Base-by-base conservation (phyloP, 2,329 filamentous ascomycete genomes). In the Ascochyta viciae-villosae region DNA sequence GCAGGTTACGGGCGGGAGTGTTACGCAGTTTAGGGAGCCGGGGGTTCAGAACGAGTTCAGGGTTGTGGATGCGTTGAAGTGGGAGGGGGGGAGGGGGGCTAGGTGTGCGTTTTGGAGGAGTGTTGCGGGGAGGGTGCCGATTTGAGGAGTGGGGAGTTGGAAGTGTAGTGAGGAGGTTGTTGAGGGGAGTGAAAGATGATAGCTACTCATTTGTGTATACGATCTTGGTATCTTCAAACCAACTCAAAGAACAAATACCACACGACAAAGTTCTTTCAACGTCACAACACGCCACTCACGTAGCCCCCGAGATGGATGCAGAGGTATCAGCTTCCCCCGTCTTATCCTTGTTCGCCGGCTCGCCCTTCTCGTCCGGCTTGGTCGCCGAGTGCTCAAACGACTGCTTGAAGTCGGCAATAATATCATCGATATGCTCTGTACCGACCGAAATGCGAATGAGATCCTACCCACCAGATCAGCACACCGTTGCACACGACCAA, bases 381-480 rank as follows among this genome's bases (percentile, higher is more conserved):
- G 79, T 81, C 1, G 77, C 77, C 6, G 79, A 72, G 24, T 85
- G 83, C 72, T 86, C 84, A 78, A 97, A 96, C 0, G 91, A 90
- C 81, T 96, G 93, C 77, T 94, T 89, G 74, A 98, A 97, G 78
- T 98, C 94, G 67, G 88, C 89, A 72, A 96, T 95, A 70, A 98
- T 97, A 72, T 98, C 94, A 80, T 96, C 93, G 74, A 98, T 96
- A 76, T 97, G 92, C 80, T 98, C 94, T 0, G 90, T 96, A 48
- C 94, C 94, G 56, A 97, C 93, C 0, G 93, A 97, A 71, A 98
- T 95, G 61, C 94, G 90, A 77, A 98, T 96, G 35, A 93, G 87
- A 72, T 96, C 94, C 83, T 92, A 75, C 10, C 46, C 41, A 10
- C 24, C 5, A 9, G n/a, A 13, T 60, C 31, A 70, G 67, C 24